Evolutionary conservation across 2,329 filamentous ascomycete species (phyloP), one percentile per base, ranked within the genome.

Genomic region (Botrytis hyacinthi): DNA sequence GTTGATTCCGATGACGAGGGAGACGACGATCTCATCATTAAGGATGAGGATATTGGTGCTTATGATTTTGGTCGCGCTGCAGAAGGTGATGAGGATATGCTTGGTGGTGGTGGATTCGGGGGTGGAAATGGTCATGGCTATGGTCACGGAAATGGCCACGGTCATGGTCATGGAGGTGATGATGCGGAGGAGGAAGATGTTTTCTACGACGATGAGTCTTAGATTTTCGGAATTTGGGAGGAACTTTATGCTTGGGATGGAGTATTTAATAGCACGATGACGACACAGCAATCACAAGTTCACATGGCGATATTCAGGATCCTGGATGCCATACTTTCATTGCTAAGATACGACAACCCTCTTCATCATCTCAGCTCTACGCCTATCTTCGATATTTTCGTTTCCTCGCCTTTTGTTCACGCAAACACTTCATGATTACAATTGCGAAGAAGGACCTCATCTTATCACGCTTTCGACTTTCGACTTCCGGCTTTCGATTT

Each of bases 1-100:
- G 29, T 29, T 16, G 72, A 73, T 35, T 74, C 14, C 8, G 74
- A 72, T 18, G 74, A 57, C 29, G 73, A 73, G 20, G 72, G 62
- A 12, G 73, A 73, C 4, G 68, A 75, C n/a, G 74, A 74, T 40
- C 14, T 35, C 4, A 59, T 42, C 5, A 68, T 72, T 10, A 73
- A 73, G 67, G 29, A 57, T 20, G 72, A 73, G 37, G 60, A 54
- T 32, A 6, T 29, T 0, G 6, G 32, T 8, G 42, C n/a, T 8
- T 48, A 71, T 46, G 72, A 73, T 26, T 73, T 40, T 35, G 40
- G 40, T 0, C 51, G 54, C 2, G n/a, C 40, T 3, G 63, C 29
- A 2, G 63, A 48, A 16, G 71, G 29, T 35, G 71, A 73, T 29
- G 48, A 69, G 1, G 51, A 69, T 29, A 44, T 70, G 68, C 57